Evolutionary conservation across 345 rosid species (phyloP).

Genomic region (Eucalyptus erythrocorys): DNA sequence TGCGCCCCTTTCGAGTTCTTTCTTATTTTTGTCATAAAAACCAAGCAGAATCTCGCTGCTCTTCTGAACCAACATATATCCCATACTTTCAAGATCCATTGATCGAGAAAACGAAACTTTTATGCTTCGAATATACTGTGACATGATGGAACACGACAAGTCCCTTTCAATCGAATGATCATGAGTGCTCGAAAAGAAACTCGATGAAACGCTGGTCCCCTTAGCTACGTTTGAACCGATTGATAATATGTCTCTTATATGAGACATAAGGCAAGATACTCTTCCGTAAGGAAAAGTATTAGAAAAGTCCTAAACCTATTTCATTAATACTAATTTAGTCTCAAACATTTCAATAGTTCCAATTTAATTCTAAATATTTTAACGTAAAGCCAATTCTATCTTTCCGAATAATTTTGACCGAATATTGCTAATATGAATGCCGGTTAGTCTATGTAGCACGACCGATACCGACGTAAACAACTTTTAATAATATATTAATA

Average conservation of each 20-base stretch:
- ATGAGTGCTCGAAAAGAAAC: not conserved
- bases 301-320: no score
- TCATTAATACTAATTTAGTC: no score
- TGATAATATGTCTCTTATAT: not conserved
- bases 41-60: not conserved
- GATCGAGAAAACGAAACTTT: not conserved
- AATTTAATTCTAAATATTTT: no score
- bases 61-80: not conserved
- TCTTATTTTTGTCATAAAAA: not conserved
- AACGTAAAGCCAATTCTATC: fast-evolving
- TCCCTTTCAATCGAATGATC: not conserved
- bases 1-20: not conserved
- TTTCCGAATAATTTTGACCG: fast-evolving
- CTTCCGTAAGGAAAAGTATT: not conserved
- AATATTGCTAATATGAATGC: no score
- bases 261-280: not conserved
- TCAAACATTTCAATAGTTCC: no score
- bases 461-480: fast-evolving
- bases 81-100: not conserved
- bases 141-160: not conserved
- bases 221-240: not conserved
- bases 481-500: no score
- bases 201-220: not conserved
- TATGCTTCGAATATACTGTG: not conserved
- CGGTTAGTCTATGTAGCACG: fast-evolving